phyloP scores from a whole-genome alignment of 306 rosid species.

The Prunus padus region DNA sequence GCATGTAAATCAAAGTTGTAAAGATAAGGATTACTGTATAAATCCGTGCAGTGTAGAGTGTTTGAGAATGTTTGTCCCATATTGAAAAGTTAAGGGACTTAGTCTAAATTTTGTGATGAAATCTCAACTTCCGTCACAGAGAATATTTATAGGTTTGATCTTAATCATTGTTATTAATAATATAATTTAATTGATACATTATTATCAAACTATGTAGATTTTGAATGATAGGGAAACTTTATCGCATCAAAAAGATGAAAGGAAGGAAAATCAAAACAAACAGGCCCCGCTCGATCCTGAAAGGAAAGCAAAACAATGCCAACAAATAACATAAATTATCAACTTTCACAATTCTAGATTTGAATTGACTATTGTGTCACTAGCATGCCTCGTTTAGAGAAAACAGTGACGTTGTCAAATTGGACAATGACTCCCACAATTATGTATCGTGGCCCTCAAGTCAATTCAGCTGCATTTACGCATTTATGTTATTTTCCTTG shows the following conservation, averaged over 20 bases:
- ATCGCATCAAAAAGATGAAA: background rate
- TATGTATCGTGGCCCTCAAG: background rate
- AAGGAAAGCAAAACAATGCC: background rate
- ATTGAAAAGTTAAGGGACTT: rapidly evolving
- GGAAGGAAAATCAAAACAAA: background rate
- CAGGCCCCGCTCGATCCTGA: background rate
- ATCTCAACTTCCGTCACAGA: too few species aligned
- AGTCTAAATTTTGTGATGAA: rapidly evolving
- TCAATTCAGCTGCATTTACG: background rate
- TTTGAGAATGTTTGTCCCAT: too few species aligned
- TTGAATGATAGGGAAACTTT: background rate
- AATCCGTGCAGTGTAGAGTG: too few species aligned
- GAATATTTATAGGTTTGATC: background rate
- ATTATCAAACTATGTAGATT: background rate
- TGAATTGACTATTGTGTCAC: background rate
- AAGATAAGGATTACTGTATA: too few species aligned
- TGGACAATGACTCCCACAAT: background rate
- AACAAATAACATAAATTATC: background rate
- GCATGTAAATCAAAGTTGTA: background rate
- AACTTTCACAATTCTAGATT: background rate
- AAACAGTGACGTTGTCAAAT: background rate
- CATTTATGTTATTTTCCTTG: background rate
- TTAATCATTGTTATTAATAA: background rate
- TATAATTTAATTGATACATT: too few species aligned
- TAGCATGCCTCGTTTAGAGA: background rate